These are phyloP conservation scores for Oidiodendron maius DNA, from an alignment of 495 filamentous ascomycete species.

Conservation along the genomic window DNA sequence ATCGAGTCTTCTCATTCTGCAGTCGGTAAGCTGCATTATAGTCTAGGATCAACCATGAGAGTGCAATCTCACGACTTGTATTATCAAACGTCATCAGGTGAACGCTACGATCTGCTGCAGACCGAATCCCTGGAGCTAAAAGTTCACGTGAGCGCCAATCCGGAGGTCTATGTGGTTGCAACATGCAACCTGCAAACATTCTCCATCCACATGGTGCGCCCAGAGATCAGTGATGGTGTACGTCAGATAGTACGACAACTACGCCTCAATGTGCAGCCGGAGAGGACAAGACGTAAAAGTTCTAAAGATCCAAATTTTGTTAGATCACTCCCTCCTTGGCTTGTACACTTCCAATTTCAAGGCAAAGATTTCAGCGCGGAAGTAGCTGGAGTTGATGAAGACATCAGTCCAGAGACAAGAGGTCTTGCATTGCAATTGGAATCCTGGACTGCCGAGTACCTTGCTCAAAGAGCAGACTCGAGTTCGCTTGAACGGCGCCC, in stretches of 20 bases:
- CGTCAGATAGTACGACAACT: slow-evolving; percentile 86
- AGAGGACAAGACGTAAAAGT: slow-evolving; percentile 46
- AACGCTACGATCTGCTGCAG: slow-evolving; percentile 76
- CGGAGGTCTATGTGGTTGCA: slow-evolving; percentile 76
- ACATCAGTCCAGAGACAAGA: slow-evolving; percentile 70
- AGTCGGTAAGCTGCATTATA: slow-evolving; percentile 80
- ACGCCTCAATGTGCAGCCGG: slow-evolving; percentile 54
- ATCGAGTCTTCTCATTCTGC: slow-evolving; percentile 90
- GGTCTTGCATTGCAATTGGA: slow-evolving; percentile 84
- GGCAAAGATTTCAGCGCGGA: slow-evolving; percentile 86
- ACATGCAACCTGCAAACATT: slow-evolving; percentile 80
- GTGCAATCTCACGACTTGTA: slow-evolving; percentile 87
- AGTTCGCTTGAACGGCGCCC: slow-evolving; percentile 39
- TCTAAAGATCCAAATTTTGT: slow-evolving; percentile 59
- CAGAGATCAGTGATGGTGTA: slow-evolving; percentile 87
- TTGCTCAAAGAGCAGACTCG: slow-evolving; percentile 70
- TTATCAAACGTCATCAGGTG: slow-evolving; percentile 81
- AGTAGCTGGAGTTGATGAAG: slow-evolving; percentile 78
- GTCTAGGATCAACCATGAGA: slow-evolving; percentile 72
- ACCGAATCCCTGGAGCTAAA: slow-evolving; percentile 85
- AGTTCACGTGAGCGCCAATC: slow-evolving; percentile 74
- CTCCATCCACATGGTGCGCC: slow-evolving; percentile 80
- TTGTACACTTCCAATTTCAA: slow-evolving; percentile 76
- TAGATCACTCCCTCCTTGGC: slow-evolving; percentile 74
- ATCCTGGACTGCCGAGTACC: slow-evolving; percentile 88